Conservation (phyloP, 768 basidiomycete species). For the Gloeophyllum trabeum region DNA sequence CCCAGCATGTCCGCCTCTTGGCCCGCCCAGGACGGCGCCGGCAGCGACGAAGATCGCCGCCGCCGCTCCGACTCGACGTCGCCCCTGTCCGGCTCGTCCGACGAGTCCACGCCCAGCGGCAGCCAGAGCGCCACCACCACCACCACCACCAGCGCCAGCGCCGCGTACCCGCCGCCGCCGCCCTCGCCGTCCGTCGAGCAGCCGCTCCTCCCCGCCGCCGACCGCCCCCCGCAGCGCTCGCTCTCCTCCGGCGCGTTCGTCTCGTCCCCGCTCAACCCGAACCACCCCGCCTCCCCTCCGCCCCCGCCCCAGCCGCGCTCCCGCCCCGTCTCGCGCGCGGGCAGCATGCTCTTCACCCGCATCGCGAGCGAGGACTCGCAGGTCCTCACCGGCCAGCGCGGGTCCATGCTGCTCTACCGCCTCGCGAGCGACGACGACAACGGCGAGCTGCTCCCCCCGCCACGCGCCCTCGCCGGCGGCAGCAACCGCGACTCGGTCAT, state of each 20-base stretch:
- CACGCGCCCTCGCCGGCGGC: slow-evolving; percentile 11
- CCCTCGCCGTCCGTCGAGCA: not conserved
- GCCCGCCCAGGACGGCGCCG: not conserved
- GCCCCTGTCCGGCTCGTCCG: not conserved
- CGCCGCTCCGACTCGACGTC: not conserved
- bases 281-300: slow-evolving; percentile 13
- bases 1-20: not conserved
- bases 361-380: slow-evolving; percentile 33
- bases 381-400: slow-evolving; percentile 26
- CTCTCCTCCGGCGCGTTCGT: slow-evolving; percentile 24
- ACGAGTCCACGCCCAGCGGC: not conserved
- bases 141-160: no score
- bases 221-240: slow-evolving; percentile 15
- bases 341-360: slow-evolving; percentile 29
- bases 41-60: not conserved
- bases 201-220: not conserved
- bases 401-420: slow-evolving; percentile 61
- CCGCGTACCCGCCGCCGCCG: not conserved
- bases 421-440: slow-evolving; percentile 31
- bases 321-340: slow-evolving; percentile 23
- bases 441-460: slow-evolving; percentile 23
- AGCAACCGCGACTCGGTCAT: slow-evolving; percentile 28
- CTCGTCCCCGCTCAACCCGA: slow-evolving; percentile 45
- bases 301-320: slow-evolving; percentile 19
- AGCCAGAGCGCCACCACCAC: no score